Conservation (phyloP, 352 stramenopile species). For the Pythium brachiatum region DNA sequence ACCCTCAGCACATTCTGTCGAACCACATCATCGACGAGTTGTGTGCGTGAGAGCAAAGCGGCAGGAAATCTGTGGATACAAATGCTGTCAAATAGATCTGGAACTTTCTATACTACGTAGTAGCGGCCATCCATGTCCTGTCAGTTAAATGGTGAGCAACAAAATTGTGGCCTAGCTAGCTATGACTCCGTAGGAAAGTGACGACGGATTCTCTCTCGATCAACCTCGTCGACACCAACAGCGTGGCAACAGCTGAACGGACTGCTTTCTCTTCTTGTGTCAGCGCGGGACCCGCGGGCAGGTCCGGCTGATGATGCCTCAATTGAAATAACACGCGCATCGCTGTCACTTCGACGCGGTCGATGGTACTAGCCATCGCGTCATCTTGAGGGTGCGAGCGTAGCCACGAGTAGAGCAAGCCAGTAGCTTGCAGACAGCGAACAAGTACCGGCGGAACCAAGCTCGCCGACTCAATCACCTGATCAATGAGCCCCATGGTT, state of each 20-base stretch:
- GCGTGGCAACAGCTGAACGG: constrained; percentile 1
- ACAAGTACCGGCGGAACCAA: not conserved
- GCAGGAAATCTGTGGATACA: not conserved
- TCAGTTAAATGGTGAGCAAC: not conserved
- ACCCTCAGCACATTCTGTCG: constrained; percentile 92
- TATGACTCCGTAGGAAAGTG: constrained; percentile 3
- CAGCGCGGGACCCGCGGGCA: too few relatives aligned
- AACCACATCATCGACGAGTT: constrained; percentile 89
- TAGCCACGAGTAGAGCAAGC: constrained; percentile 1
- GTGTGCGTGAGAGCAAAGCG: constrained; percentile 30
- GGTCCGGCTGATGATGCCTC: not conserved
- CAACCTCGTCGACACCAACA: not conserved
- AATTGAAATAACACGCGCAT: constrained; percentile 14
- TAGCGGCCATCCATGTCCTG: too few relatives aligned
- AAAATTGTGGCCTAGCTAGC: too few relatives aligned
- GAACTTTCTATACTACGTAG: too few relatives aligned
- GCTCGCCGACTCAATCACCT: constrained; percentile 1
- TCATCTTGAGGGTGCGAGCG: too few relatives aligned
- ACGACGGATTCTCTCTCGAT: constrained; percentile 11
- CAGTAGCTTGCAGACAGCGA: not conserved
- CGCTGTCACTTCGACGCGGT: constrained; percentile 8
- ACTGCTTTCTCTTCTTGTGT: not conserved
- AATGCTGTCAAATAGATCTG: not conserved
- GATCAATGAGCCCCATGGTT: not conserved
- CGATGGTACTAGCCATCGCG: not conserved